A percentile compares a stretch with the other conserved stretches of the same genome.
These are phyloP conservation scores for Citropsis articulata DNA, from an alignment of 345 rosid genomes.

Conservation along the genomic window DNA sequence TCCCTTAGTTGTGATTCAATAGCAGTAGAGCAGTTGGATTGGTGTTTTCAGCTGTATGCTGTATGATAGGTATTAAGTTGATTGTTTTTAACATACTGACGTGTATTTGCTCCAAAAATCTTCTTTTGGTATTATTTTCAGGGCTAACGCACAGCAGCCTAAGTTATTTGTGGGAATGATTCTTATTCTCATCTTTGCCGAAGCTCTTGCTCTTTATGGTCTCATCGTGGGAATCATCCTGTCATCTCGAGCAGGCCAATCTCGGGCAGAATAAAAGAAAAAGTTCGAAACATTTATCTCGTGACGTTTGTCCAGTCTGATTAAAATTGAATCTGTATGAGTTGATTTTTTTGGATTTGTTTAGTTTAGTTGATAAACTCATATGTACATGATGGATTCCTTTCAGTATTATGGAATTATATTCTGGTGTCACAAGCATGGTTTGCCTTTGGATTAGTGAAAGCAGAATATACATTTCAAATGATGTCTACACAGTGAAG, in stretches of 20 bases:
- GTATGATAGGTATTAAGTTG: background rate
- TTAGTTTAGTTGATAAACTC: background rate
- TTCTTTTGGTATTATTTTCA: constrained; percentile 1
- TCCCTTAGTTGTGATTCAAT: background rate
- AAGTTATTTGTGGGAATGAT: constrained; percentile 51
- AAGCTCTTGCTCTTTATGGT: constrained; percentile 44
- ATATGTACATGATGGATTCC: background rate
- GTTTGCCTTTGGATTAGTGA: background rate
- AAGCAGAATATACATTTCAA: background rate
- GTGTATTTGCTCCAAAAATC: background rate
- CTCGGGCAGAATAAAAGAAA: constrained; percentile 36
- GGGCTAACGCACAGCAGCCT: constrained; percentile 47
- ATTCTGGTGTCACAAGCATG: background rate
- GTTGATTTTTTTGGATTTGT: background rate
- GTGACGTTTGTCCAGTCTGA: background rate
- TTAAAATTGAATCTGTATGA: background rate
- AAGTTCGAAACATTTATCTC: background rate
- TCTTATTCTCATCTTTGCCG: constrained; percentile 42
- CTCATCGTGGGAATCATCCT: constrained; percentile 51
- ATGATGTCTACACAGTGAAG: background rate
- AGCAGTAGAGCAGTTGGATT: background rate
- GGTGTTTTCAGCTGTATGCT: background rate
- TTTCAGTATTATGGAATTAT: background rate
- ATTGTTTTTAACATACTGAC: background rate
- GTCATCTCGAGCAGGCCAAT: constrained; percentile 51